Evolutionary conservation across 2,329 filamentous ascomycete genomes (phyloP).

Genomic region (Aspergillus pseudotamarii): DNA sequence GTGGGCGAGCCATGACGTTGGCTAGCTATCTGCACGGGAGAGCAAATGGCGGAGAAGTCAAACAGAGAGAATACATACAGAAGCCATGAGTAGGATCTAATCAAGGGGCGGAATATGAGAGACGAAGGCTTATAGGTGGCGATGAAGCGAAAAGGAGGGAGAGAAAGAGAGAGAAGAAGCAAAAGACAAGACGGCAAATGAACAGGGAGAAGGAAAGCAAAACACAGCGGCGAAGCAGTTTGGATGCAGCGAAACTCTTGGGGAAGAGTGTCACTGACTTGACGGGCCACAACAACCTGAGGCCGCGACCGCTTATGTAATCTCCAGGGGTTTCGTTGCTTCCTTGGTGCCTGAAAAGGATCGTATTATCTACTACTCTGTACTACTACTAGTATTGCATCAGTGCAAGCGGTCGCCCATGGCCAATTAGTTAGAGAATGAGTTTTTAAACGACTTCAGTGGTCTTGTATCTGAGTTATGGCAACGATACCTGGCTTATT

Average conservation of each 20-base stretch:
- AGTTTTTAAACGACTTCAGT: not conserved
- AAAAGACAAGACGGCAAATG: slow-evolving; percentile 19
- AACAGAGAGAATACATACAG: slow-evolving; percentile 41
- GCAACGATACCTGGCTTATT: not conserved
- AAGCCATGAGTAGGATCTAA: slow-evolving; percentile 47
- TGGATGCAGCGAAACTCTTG: slow-evolving; percentile 9
- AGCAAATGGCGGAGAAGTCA: slow-evolving; percentile 16
- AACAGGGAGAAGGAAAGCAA: slow-evolving; percentile 26
- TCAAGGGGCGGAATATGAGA: slow-evolving; percentile 14
- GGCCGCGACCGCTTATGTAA: slow-evolving; percentile 22
- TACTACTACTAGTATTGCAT: not conserved
- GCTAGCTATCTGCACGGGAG: slow-evolving; percentile 19
- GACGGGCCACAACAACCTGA: slow-evolving; percentile 1
- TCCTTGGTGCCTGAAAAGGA: not conserved
- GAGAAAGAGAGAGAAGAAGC: slow-evolving; percentile 16
- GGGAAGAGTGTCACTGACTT: slow-evolving; percentile 11
- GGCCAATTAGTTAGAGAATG: not conserved
- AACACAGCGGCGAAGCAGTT: slow-evolving; percentile 19
- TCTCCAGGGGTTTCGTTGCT: not conserved
- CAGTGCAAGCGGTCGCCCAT: slow-evolving; percentile 1
- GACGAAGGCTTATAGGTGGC: slow-evolving; percentile 8
- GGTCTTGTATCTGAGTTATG: not conserved
- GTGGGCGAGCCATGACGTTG: slow-evolving; percentile 20
- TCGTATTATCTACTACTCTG: too few relatives aligned
- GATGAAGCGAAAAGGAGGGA: slow-evolving; percentile 17